A percentile compares a stretch with the other conserved stretches of the same genome.
Conservation (phyloP, 257 asterid genomes). For the Striga asiatica region DNA sequence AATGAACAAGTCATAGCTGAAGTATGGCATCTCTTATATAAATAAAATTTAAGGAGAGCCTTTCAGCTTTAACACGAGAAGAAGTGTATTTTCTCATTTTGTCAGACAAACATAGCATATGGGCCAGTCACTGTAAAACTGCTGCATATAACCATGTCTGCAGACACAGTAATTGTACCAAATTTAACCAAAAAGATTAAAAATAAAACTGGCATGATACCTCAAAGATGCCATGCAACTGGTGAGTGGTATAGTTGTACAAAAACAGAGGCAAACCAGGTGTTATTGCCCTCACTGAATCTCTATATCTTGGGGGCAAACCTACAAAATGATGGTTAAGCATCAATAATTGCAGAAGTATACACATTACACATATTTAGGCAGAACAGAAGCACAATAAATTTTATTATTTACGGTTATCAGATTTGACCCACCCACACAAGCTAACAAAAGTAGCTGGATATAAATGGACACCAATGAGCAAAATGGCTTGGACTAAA, state of each 20-base stretch:
- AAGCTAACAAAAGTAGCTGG: not conserved
- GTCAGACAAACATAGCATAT: not conserved
- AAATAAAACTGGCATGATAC: constrained; percentile 20
- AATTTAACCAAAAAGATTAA: too few relatives aligned
- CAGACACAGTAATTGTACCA: not conserved
- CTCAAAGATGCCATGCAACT: constrained; percentile 95
- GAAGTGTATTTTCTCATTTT: not conserved
- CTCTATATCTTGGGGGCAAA: constrained; percentile 89
- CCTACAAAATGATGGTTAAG: constrained; percentile 34
- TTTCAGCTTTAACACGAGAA: not conserved
- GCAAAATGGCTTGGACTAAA: not conserved
- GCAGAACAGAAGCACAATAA: constrained; percentile 3
- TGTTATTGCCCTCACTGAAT: constrained; percentile 92
- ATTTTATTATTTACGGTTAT: too few relatives aligned
- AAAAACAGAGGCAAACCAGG: constrained; percentile 91
- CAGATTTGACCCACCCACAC: not conserved
- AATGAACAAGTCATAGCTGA: not conserved
- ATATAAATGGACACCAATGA: not conserved
- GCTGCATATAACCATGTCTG: not conserved
- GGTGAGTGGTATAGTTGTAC: constrained; percentile 88
- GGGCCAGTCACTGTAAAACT: not conserved
- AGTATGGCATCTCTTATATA: not conserved
- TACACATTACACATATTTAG: not conserved
- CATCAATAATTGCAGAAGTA: not conserved
- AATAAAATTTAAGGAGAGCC: not conserved